Percentiles rank a stretch among this genome's conserved stretches.
These are phyloP conservation scores for Entelexis sorbosivorans DNA, from an alignment of 1,139 yeast species.

Conservation along the genomic window DNA sequence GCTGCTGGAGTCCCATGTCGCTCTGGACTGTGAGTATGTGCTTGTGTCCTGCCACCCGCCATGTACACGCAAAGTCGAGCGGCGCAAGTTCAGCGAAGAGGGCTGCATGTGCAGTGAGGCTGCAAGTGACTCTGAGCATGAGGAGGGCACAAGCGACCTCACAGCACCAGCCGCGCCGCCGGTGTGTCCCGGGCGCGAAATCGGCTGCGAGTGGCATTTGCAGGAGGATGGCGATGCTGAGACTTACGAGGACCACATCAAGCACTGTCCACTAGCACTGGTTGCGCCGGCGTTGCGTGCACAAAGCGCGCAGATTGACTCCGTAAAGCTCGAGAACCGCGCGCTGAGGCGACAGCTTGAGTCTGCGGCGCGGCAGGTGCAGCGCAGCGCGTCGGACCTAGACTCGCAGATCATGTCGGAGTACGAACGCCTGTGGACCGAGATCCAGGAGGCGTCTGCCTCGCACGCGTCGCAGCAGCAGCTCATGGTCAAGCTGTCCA, in stretches of 20 bases:
- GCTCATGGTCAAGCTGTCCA: constrained; percentile 30
- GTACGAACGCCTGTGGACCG: constrained; percentile 31
- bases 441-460: constrained; percentile 29
- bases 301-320: constrained; percentile 29
- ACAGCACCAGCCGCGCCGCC: background rate
- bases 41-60: constrained; percentile 37
- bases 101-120: background rate
- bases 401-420: constrained; percentile 30
- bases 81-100: constrained; percentile 15
- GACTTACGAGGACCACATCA: constrained; percentile 28
- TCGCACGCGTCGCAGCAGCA: constrained; percentile 31
- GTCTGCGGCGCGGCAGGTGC: constrained; percentile 21
- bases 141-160: background rate
- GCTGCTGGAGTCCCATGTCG: constrained; percentile 46
- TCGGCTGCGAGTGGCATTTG: constrained; percentile 29
- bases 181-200: constrained; percentile 6
- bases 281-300: constrained; percentile 29
- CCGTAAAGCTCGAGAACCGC: constrained; percentile 33
- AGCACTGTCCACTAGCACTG: constrained; percentile 31
- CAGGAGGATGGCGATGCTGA: constrained; percentile 22
- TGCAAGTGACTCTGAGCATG: background rate
- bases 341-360: constrained; percentile 30
- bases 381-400: constrained; percentile 16
- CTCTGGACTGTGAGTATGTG: constrained; percentile 42
- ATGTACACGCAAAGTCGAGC: constrained; percentile 23